Percentiles rank a stretch among this genome's conserved stretches.
phyloP scores from a whole-genome alignment of 495 filamentous ascomycete species.

The Annulohypoxylon maeteangense region DNA sequence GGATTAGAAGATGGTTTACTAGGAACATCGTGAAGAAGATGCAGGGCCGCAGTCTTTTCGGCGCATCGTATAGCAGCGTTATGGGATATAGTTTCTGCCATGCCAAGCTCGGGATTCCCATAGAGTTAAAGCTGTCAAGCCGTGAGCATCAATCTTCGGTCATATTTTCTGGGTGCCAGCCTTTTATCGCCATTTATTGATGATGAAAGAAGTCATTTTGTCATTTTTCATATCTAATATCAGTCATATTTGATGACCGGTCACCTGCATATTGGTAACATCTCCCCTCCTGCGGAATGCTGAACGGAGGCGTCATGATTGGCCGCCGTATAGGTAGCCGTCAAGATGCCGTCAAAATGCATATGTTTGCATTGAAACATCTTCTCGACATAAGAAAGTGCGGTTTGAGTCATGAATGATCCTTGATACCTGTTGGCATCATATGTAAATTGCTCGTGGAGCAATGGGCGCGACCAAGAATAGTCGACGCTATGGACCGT shows the following conservation, averaged over 20 bases:
- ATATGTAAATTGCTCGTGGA: no score
- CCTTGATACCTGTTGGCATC: neutral
- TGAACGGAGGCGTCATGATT: slow-evolving; percentile 13
- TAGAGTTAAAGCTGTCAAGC: neutral
- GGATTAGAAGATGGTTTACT: slow-evolving; percentile 40
- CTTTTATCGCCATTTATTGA: neutral
- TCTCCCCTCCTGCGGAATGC: slow-evolving; percentile 11
- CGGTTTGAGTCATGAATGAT: neutral
- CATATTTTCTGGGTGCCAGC: neutral
- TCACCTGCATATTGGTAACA: slow-evolving; percentile 13
- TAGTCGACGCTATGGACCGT: neutral
- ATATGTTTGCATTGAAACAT: slow-evolving; percentile 18
- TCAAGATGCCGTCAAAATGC: slow-evolving; percentile 18
- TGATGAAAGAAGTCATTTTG: neutral
- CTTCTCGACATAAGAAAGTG: slow-evolving; percentile 6
- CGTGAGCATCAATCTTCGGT: neutral
- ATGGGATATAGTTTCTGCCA: slow-evolving; percentile 28
- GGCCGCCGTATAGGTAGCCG: slow-evolving; percentile 22
- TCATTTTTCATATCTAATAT: neutral
- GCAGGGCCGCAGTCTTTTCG: slow-evolving; percentile 45
- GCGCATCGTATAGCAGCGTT: slow-evolving; percentile 32
- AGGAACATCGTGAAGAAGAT: slow-evolving; percentile 48
- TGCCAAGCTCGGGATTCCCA: neutral
- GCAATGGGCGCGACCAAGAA: neutral
- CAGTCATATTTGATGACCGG: slow-evolving; percentile 7